A percentile compares a stretch with the other conserved stretches of the same genome.
phyloP scores from a whole-genome alignment of 1,139 yeast genomes.

The Kurtzmaniella quercitrusa region DNA sequence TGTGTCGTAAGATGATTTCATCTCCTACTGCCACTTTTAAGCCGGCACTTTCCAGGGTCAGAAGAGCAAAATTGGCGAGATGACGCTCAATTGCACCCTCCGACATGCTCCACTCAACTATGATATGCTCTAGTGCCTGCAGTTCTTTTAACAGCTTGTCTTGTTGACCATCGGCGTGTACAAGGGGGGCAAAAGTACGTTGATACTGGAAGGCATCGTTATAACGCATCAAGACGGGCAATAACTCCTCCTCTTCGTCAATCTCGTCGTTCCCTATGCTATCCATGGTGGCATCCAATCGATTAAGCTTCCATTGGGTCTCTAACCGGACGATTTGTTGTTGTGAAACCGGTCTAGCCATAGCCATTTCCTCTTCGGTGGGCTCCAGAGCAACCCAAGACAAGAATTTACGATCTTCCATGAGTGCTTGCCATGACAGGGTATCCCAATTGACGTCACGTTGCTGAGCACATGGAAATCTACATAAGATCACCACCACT shows the following conservation, averaged over 20 bases:
- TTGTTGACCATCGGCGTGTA: conserved; percentile 75
- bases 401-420: conserved; percentile 72
- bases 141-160: conserved; percentile 75
- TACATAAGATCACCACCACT: conserved; percentile 81
- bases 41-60: conserved; percentile 63
- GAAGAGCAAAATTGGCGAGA: conserved; percentile 65
- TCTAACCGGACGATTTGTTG: conserved; percentile 73
- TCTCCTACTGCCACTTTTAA: conserved; percentile 84
- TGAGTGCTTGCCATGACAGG: conserved; percentile 81
- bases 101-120: conserved; percentile 61
- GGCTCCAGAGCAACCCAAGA: conserved; percentile 79
- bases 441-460: conserved; percentile 83
- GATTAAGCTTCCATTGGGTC: conserved; percentile 73
- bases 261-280: conserved; percentile 35
- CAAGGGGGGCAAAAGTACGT: conserved; percentile 78
- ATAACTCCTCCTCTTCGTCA: conserved; percentile 56
- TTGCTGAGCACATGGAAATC: conserved; percentile 83
- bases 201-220: conserved; percentile 86
- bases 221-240: conserved; percentile 73
- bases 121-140: conserved; percentile 70
- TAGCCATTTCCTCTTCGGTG: conserved; percentile 55
- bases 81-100: conserved; percentile 61
- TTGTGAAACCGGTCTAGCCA: conserved; percentile 52
- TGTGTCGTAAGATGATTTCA: conserved; percentile 63
- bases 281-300: conserved; percentile 57